A percentile compares a stretch with the other conserved stretches of the same genome.
These are phyloP conservation scores for Juncus inflexus DNA, from an alignment of 176 grass and related monocot species.

Conservation along the genomic window DNA sequence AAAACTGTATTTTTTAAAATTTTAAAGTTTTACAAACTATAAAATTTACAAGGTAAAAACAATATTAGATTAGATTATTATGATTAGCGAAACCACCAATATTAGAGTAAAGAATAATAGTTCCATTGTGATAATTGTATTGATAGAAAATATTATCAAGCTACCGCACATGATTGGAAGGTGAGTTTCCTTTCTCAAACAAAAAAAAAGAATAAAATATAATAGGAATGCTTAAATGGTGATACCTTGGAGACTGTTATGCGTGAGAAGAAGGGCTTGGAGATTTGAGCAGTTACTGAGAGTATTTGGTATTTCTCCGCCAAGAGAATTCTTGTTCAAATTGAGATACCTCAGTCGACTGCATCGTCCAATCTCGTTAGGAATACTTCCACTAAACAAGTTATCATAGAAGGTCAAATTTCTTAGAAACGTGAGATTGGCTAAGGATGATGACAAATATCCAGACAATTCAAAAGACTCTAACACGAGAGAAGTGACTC, in stretches of 20 bases:
- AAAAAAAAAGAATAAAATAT: background rate
- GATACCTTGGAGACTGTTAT: slow-evolving; percentile 20
- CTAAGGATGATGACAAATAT: slow-evolving; percentile 19
- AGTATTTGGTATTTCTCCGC: slow-evolving; percentile 17
- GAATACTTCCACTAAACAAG: background rate
- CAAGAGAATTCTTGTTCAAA: slow-evolving; percentile 19
- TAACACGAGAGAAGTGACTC: slow-evolving; percentile 18
- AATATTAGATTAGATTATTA: background rate
- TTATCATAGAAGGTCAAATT: slow-evolving; percentile 8
- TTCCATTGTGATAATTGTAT: background rate
- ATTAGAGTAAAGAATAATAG: background rate
- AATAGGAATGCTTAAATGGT: background rate
- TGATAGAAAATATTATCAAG: background rate
- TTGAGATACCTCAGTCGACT: background rate
- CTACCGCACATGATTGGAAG: background rate
- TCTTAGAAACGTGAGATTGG: slow-evolving; percentile 36
- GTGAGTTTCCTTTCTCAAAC: background rate
- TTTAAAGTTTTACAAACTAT: background rate
- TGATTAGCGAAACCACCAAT: no score
- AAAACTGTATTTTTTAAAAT: no score
- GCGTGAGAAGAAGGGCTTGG: background rate
- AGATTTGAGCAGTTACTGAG: slow-evolving; percentile 21
- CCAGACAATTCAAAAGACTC: slow-evolving; percentile 9
- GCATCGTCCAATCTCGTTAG: slow-evolving; percentile 5
- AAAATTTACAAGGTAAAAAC: no score